Conservation (phyloP, 768 basidiomycete genomes). For the Tricholoma hemisulphureum region DNA sequence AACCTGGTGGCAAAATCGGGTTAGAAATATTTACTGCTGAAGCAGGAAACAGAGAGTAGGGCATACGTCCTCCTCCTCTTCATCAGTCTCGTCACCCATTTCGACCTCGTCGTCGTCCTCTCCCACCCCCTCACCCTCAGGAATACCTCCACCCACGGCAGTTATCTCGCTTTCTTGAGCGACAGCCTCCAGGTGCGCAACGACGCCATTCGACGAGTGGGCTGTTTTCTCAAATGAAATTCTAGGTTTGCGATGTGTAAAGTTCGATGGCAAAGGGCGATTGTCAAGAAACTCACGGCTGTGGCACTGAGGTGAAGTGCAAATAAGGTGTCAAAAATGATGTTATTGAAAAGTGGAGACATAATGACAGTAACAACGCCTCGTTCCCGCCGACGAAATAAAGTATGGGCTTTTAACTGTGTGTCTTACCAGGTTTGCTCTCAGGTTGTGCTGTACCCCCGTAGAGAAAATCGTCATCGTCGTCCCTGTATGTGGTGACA, state of each 20-base stretch:
- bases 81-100: constrained; percentile 42
- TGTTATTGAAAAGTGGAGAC: constrained; percentile 34
- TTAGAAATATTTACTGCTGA: constrained; percentile 5
- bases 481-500: constrained; percentile 47
- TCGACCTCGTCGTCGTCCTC: constrained; percentile 33
- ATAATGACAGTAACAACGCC: constrained; percentile 31
- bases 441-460: constrained; percentile 48
- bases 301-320: constrained; percentile 50
- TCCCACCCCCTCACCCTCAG: constrained; percentile 27
- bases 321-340: constrained; percentile 36
- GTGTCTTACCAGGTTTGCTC: constrained; percentile 48
- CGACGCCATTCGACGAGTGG: constrained; percentile 46
- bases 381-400: constrained; percentile 18
- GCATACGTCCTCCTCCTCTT: constrained; percentile 45
- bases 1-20: constrained; percentile 55
- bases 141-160: constrained; percentile 19
- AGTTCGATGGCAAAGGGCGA: constrained; percentile 11
- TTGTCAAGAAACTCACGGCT: constrained; percentile 57
- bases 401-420: constrained; percentile 10
- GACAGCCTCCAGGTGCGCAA: constrained; percentile 36
- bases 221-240: constrained; percentile 38
- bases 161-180: constrained; percentile 21
- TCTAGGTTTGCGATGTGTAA: constrained; percentile 24
- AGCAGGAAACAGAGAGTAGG: background rate
- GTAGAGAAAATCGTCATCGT: constrained; percentile 81